A percentile compares a stretch with the other conserved stretches of the same genome.
phyloP scores from a whole-genome alignment of 148 eudicot species.

The Polygonum aviculare region DNA sequence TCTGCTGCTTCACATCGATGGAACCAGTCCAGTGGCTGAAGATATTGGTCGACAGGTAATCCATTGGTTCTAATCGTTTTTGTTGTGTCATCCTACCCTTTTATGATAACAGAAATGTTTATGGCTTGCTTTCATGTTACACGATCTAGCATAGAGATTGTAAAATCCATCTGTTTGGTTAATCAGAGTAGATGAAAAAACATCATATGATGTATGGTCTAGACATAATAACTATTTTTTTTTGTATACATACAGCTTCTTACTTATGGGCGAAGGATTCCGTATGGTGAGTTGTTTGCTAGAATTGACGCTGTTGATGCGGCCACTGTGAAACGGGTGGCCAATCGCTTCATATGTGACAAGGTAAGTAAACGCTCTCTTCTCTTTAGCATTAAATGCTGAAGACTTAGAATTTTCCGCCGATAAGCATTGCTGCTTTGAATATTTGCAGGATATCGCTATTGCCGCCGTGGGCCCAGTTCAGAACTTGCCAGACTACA shows the following conservation, averaged over 20 bases:
- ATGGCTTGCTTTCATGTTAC: background rate
- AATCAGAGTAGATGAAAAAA: background rate
- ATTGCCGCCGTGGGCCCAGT: constrained; percentile 76
- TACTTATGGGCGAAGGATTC: constrained; percentile 87
- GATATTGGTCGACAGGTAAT: constrained; percentile 95
- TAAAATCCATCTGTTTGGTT: background rate
- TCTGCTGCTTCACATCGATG: constrained; percentile 81
- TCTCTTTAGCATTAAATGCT: background rate
- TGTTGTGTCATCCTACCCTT: background rate
- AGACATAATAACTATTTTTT: background rate
- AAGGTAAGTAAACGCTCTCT: constrained; percentile 27
- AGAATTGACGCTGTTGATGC: constrained; percentile 91
- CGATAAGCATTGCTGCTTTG: background rate
- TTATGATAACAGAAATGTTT: background rate
- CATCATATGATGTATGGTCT: background rate
- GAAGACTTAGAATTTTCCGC: background rate
- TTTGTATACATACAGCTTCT: constrained; percentile 51
- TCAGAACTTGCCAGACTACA: constrained; percentile 77
- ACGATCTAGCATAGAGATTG: background rate
- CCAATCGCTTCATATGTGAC: constrained; percentile 77
- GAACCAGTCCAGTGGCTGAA: constrained; percentile 85
- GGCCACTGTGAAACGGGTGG: constrained; percentile 77
- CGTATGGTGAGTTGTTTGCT: constrained; percentile 76
- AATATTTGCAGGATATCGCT: constrained; percentile 51
- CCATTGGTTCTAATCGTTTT: background rate